Percentiles rank a stretch among this genome's conserved stretches.
Evolutionary conservation across 2,329 filamentous ascomycete species (phyloP).

Genomic region (Beauveria sp.): DNA sequence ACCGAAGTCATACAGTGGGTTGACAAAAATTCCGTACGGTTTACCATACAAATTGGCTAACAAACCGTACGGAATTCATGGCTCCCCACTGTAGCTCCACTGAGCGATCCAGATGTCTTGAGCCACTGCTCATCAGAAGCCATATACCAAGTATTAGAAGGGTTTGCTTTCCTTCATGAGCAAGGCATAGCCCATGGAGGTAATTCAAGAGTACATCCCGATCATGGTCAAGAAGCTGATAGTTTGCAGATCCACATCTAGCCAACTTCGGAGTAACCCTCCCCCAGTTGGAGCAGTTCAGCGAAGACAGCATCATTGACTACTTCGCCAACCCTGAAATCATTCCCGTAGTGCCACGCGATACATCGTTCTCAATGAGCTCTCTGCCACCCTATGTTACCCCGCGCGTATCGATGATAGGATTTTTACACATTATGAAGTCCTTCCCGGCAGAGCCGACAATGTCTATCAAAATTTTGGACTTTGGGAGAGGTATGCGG

Average conservation of each 20-base stretch:
- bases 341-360: neutral
- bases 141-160: neutral
- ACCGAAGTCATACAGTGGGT: neutral
- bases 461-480: neutral
- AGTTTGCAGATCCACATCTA: neutral
- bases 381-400: neutral
- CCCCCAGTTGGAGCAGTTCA: neutral
- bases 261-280: neutral
- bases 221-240: neutral
- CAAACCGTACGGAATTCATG: no score
- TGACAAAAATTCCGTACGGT: no score
- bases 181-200: neutral
- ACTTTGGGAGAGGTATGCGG: neutral
- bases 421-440: neutral
- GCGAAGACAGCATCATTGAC: neutral
- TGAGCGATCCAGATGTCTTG: neutral
- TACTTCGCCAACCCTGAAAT: neutral
- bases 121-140: neutral
- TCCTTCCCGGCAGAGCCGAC: neutral
- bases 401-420: neutral
- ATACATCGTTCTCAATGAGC: neutral
- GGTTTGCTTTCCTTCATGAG: neutral
- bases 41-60: no score
- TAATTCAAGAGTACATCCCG: neutral
- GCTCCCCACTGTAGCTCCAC: no score